Conservation (phyloP, 148 eudicot species). For the Fagopyrum tataricum region DNA sequence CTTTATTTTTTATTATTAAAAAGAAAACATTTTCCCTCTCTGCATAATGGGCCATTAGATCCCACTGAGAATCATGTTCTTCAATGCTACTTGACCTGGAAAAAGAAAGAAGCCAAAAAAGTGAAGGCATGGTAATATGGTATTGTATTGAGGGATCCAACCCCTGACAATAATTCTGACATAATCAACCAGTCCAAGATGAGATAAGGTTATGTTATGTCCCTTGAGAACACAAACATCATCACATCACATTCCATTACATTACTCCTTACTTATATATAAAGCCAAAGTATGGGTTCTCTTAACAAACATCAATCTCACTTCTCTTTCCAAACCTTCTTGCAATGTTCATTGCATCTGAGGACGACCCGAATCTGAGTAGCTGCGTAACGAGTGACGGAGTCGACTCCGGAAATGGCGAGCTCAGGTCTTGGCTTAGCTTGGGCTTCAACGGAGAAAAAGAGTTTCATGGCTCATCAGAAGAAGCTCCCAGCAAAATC, state of each 20-base stretch:
- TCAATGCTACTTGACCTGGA: slow-evolving; percentile 4
- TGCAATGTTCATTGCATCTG: background rate
- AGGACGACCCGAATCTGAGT: slow-evolving; percentile 1
- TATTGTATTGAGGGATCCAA: slow-evolving; percentile 15
- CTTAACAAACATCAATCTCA: background rate
- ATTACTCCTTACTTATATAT: background rate
- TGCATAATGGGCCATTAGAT: slow-evolving; percentile 6
- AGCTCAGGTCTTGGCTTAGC: background rate
- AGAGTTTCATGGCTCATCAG: background rate
- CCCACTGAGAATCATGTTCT: slow-evolving; percentile 13
- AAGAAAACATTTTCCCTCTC: background rate
- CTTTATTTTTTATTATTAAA: background rate
- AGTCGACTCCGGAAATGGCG: background rate
- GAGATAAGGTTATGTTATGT: slow-evolving; percentile 10
- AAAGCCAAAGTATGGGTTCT: background rate
- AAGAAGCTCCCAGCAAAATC: background rate
- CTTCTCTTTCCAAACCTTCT: background rate
- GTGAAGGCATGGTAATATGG: slow-evolving; percentile 4
- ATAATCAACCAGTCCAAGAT: slow-evolving; percentile 10
- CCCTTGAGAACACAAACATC: background rate
- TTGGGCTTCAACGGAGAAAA: background rate
- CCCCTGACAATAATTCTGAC: too few relatives aligned
- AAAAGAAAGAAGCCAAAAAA: background rate
- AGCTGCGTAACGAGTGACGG: background rate
- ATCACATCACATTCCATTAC: background rate